Conservation (phyloP, 176 grass and related monocot species). For the Secale cereale region DNA sequence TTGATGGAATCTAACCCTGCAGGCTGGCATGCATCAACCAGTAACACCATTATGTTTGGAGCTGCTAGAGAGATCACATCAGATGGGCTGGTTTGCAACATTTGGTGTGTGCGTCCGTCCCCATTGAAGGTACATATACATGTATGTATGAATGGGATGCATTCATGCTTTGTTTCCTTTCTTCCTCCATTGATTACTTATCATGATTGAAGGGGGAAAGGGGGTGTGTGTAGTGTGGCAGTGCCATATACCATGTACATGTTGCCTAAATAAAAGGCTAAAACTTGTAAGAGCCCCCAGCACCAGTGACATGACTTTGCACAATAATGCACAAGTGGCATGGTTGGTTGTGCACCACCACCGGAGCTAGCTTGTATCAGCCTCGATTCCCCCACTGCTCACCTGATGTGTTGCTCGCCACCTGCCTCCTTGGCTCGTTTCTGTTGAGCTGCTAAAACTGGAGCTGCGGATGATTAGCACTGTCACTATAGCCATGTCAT, state of each 20-base stretch:
- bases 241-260: constrained; percentile 24
- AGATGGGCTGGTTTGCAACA: constrained; percentile 21
- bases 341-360: constrained; percentile 27
- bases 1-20: neutral
- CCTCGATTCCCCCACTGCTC: constrained; percentile 14
- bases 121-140: neutral
- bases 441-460: constrained; percentile 4
- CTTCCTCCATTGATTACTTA: constrained; percentile 15
- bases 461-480: neutral
- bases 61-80: constrained; percentile 8
- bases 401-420: constrained; percentile 36
- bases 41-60: neutral
- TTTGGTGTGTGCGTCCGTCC: neutral
- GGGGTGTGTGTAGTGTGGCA: neutral
- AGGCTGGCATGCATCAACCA: neutral
- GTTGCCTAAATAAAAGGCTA: constrained; percentile 12
- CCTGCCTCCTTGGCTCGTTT: constrained; percentile 13
- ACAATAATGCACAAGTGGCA: constrained; percentile 31
- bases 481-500: constrained; percentile 2
- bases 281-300: neutral
- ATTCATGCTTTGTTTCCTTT: constrained; percentile 2
- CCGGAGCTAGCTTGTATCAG: neutral
- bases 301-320: constrained; percentile 23
- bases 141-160: neutral
- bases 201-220: constrained; percentile 10